A percentile compares a stretch with the other conserved stretches of the same genome.
phyloP scores from a whole-genome alignment of 1,139 yeast species.

The Candida smagusa region DNA sequence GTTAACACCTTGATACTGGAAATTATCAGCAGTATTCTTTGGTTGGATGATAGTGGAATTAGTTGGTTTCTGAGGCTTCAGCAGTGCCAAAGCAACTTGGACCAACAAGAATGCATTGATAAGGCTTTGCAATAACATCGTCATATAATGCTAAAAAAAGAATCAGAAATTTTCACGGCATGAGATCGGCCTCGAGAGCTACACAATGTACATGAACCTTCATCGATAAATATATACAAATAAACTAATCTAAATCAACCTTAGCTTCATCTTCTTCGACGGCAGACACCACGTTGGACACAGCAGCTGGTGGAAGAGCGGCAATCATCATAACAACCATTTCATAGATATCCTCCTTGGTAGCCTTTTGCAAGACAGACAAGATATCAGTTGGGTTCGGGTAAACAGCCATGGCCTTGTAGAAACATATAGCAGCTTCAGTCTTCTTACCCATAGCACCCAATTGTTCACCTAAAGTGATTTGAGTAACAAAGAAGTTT shows the following conservation, averaged over 20 bases:
- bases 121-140: too few relatives aligned
- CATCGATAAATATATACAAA: background rate
- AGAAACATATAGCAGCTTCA: slow-evolving; percentile 85
- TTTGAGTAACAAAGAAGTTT: slow-evolving; percentile 75
- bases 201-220: too few relatives aligned
- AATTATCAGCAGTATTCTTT: slow-evolving; percentile 16
- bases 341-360: slow-evolving; percentile 80
- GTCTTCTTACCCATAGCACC: slow-evolving; percentile 55
- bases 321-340: slow-evolving; percentile 85
- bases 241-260: slow-evolving; percentile 32
- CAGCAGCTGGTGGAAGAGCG: slow-evolving; percentile 79
- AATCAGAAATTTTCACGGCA: too few relatives aligned
- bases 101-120: background rate
- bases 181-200: too few relatives aligned
- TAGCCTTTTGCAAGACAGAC: slow-evolving; percentile 82
- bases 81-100: slow-evolving; percentile 2
- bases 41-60: slow-evolving; percentile 10
- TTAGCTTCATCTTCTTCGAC: slow-evolving; percentile 5
- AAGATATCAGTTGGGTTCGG: slow-evolving; percentile 93
- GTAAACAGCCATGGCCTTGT: slow-evolving; percentile 91
- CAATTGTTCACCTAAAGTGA: slow-evolving; percentile 78
- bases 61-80: slow-evolving; percentile 4
- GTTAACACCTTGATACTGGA: slow-evolving; percentile 47
- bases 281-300: slow-evolving; percentile 61
- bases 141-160: too few relatives aligned